These are phyloP conservation scores for Bothriochloa decipiens DNA, from an alignment of 176 grass and related monocot species.

Conservation along the genomic window DNA sequence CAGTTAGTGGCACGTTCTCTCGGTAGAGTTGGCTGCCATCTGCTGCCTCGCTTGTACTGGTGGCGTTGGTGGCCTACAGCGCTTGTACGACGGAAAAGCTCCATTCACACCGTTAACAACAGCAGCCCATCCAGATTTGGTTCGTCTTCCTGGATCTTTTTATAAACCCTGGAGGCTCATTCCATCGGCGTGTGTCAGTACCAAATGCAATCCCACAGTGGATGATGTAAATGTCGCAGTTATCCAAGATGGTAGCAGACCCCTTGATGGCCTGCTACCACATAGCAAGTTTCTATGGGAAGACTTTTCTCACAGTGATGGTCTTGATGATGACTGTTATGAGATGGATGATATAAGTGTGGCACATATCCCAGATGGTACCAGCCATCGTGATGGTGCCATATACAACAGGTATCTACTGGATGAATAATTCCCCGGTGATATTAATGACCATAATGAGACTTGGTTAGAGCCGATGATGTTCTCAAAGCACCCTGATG, in stretches of 20 bases:
- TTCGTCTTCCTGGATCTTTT: background rate
- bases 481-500: too few species aligned
- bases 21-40: background rate
- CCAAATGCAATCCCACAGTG: background rate
- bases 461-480: background rate
- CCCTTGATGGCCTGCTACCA: background rate
- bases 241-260: background rate
- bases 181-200: background rate
- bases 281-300: background rate
- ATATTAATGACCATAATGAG: background rate
- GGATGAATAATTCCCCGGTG: background rate
- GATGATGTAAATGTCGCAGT: too few species aligned
- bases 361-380: background rate
- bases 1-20: background rate
- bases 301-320: background rate
- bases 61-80: background rate
- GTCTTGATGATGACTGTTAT: background rate
- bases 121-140: background rate
- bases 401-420: background rate
- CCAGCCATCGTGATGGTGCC: slow-evolving; percentile 15
- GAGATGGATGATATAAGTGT: background rate
- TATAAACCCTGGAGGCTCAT: too few species aligned
- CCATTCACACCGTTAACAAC: background rate
- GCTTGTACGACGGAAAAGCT: background rate
- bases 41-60: background rate